Percentiles rank a stretch among this genome's conserved stretches.
phyloP scores from a whole-genome alignment of 2,329 filamentous ascomycete genomes.

The Cryphonectria naterciae region DNA sequence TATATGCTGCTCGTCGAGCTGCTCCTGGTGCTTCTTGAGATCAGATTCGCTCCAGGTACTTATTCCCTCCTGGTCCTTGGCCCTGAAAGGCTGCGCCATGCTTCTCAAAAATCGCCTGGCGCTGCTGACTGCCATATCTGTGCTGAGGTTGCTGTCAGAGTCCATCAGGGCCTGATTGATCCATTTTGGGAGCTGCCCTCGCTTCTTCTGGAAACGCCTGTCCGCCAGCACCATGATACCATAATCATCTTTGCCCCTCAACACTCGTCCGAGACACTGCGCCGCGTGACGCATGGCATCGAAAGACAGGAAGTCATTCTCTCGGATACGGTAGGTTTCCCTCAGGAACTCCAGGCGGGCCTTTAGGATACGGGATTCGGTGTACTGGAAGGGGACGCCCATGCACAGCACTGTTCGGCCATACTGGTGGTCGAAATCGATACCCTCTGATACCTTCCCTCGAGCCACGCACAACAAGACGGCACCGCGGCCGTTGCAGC shows the following conservation, averaged over 20 bases:
- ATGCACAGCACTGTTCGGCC: conserved; percentile 95
- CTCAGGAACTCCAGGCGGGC: conserved; percentile 93
- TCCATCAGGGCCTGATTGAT: conserved; percentile 88
- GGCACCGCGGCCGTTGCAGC: conserved; percentile 93
- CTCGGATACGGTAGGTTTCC: conserved; percentile 94
- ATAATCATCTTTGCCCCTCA: conserved; percentile 97
- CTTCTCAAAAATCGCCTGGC: conserved; percentile 87
- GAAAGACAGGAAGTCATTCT: conserved; percentile 97
- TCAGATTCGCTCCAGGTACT: conserved; percentile 88
- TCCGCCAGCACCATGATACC: conserved; percentile 99
- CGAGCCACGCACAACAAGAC: conserved; percentile 93
- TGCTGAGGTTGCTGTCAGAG: conserved; percentile 85
- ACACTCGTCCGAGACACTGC: conserved; percentile 91
- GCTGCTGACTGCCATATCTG: conserved; percentile 89
- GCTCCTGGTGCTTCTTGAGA: conserved; percentile 76
- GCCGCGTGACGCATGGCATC: conserved; percentile 99
- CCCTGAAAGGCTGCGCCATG: conserved; percentile 89
- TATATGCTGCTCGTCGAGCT: conserved; percentile 71
- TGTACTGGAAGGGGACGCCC: conserved; percentile 98
- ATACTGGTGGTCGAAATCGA: conserved; percentile 99
- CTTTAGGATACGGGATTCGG: conserved; percentile 94
- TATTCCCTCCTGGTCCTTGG: conserved; percentile 85
- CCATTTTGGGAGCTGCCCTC: conserved; percentile 91
- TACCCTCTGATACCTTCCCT: conserved; percentile 96
- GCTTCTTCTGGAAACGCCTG: conserved; percentile 89